A percentile compares a stretch with the other conserved stretches of the same genome.
Conservation (phyloP, 225 moss, liverwort and hornwort genomes). For the Climacium dendroides region DNA sequence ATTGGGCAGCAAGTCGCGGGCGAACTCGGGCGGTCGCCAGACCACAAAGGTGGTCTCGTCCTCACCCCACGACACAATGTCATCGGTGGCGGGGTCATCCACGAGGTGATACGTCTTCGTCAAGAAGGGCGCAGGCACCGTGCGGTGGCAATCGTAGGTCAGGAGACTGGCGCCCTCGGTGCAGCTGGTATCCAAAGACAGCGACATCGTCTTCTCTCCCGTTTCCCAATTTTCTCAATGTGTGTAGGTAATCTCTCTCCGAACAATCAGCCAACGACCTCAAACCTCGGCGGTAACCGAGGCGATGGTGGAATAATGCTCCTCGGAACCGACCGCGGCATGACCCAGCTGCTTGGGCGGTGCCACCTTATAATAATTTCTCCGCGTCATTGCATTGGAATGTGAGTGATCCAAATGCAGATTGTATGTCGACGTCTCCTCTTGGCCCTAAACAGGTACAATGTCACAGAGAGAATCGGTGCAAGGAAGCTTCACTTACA, state of each 20-base stretch:
- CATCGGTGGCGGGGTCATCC: conserved; percentile 71
- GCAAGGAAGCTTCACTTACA: background rate
- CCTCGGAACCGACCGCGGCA: background rate
- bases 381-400: background rate
- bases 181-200: conserved; percentile 55
- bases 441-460: background rate
- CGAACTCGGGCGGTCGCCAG: conserved; percentile 84
- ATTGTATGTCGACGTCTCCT: background rate
- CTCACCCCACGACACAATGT: conserved; percentile 80
- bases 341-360: background rate
- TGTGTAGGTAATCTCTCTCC: background rate
- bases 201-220: conserved; percentile 28
- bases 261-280: background rate
- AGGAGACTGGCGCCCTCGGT: conserved; percentile 45
- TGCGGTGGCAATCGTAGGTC: conserved; percentile 62
- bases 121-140: conserved; percentile 73
- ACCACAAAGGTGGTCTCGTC: conserved; percentile 70
- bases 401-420: background rate
- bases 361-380: background rate
- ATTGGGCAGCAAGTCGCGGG: conserved; percentile 71
- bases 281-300: background rate
- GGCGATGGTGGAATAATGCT: background rate
- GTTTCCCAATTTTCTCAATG: background rate
- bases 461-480: background rate
- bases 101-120: conserved; percentile 77